Conservation (phyloP, 495 filamentous ascomycete species). For the Neurospora sp. region DNA sequence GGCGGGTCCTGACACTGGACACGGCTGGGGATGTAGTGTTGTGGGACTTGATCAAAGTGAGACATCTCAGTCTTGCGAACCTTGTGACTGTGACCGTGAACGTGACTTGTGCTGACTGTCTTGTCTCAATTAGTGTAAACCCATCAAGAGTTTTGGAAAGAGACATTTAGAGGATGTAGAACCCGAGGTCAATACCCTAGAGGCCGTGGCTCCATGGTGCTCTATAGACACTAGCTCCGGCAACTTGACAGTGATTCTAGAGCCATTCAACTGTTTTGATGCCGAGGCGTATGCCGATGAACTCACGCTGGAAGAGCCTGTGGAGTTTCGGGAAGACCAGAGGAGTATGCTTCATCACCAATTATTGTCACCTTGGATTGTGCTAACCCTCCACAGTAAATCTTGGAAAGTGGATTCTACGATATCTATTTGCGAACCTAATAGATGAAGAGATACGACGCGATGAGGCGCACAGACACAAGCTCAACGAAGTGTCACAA, state of each 20-base stretch:
- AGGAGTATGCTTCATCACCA: constrained; percentile 54
- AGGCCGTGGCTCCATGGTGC: constrained; percentile 91
- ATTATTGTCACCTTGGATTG: neutral
- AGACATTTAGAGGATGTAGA: constrained; percentile 86
- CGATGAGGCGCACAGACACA: constrained; percentile 61
- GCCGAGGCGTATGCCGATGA: constrained; percentile 96
- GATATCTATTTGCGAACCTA: constrained; percentile 82
- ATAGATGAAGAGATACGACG: constrained; percentile 82
- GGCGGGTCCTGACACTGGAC: constrained; percentile 80
- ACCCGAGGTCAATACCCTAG: constrained; percentile 74
- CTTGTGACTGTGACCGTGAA: neutral
- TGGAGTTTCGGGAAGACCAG: constrained; percentile 86
- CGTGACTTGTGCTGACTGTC: constrained; percentile 6
- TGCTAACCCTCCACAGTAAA: constrained; percentile 47
- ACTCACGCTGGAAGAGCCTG: constrained; percentile 54
- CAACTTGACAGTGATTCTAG: constrained; percentile 77
- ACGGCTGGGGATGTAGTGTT: constrained; percentile 93
- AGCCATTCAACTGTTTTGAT: constrained; percentile 95
- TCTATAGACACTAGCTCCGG: constrained; percentile 89
- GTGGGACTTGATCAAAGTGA: constrained; percentile 83
- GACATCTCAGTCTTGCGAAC: constrained; percentile 5
- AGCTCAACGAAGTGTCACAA: constrained; percentile 50
- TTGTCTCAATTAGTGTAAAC: constrained; percentile 51
- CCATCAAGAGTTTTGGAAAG: constrained; percentile 82
- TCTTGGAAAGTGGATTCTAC: constrained; percentile 91